These are phyloP conservation scores for Tuber borchii DNA, from an alignment of 495 filamentous ascomycete species.

Conservation along the genomic window DNA sequence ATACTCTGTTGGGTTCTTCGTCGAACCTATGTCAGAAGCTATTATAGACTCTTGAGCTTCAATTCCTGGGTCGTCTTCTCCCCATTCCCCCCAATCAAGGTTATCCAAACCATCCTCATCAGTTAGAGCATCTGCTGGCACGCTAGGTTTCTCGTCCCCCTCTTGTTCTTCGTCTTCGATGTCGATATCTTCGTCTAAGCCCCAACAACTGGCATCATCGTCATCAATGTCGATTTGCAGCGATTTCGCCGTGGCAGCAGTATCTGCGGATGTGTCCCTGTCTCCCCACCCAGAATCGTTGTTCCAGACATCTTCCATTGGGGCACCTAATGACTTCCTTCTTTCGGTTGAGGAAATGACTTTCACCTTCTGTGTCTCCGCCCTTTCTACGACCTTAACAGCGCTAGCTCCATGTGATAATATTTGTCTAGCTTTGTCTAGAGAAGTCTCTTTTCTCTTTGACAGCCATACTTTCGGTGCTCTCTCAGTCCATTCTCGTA, in stretches of 20 bases:
- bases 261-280: slow-evolving; percentile 13
- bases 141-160: slow-evolving; percentile 18
- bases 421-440: slow-evolving; percentile 65
- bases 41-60: slow-evolving; percentile 15
- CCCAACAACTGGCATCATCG: slow-evolving; percentile 57
- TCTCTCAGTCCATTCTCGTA: slow-evolving; percentile 73
- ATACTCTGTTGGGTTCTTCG: slow-evolving; percentile 21
- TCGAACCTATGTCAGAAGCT: slow-evolving; percentile 18
- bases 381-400: slow-evolving; percentile 64
- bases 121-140: slow-evolving; percentile 10
- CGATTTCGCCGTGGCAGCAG: slow-evolving; percentile 10
- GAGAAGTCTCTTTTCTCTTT: slow-evolving; percentile 68
- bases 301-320: slow-evolving; percentile 44
- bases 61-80: slow-evolving; percentile 32
- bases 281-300: slow-evolving; percentile 45
- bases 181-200: slow-evolving; percentile 48
- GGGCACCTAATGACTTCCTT: slow-evolving; percentile 51
- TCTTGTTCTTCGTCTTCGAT: slow-evolving; percentile 33
- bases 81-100: slow-evolving; percentile 42
- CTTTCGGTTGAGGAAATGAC: slow-evolving; percentile 52
- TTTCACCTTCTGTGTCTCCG: slow-evolving; percentile 74
- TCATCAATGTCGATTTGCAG: slow-evolving; percentile 44
- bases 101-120: slow-evolving; percentile 33
- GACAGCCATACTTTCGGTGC: slow-evolving; percentile 77
- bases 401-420: slow-evolving; percentile 58